Evolutionary conservation across 1,284 basidiomycete genomes (phyloP), one percentile per base, ranked within the genome.

Genomic region (Anthracocystis setariae): DNA sequence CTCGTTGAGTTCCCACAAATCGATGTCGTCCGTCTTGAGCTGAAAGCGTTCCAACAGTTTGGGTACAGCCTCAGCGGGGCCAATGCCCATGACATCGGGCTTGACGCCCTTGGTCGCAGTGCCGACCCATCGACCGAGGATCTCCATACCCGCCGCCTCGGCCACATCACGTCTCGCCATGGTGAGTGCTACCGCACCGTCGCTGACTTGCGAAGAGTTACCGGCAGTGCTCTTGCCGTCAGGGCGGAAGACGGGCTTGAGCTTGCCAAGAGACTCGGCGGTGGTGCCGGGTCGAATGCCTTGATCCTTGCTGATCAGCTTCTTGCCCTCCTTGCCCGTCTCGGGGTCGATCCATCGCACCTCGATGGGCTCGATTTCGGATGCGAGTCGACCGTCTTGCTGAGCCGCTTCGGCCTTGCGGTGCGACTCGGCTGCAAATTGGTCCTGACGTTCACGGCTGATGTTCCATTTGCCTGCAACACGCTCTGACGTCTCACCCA

Each of bases 1-100:
- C 51, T 81, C 80, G 56, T 82, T 82, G 46, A 82, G 50, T 61
- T 82, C 80, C 67, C 69, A 82, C n/a, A 82, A 60, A 46, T 79
- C 79, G 8, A 82, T 50, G 23, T 82, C 78, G n/a, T 67, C 53
- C 15, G 65, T 62, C 33, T 45, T 60, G 46, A 82, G 62, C 29
- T 70, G 68, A 54, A 73, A 75, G 33, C 74, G 73, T 38, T 78
- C 39, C 12, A 82, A 62, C 37, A 82, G 63, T 49, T 76, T 77
- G 21, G 79, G 79, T n/a, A 74, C 71, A 0, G 74, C 73, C 17
- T 69, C 66, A 17, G 79, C 79, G 10, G 80, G 80, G 8, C 78
- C 80, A 18, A 82, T 79, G 17, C 76, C 73, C 78, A 82, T 82
- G 15, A 80, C 72, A 27, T 78, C 72, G n/a, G 80, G 80, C 57